Conservation (phyloP, 1,284 basidiomycete species). For the Cutaneotrichosporon cyanovorans region DNA sequence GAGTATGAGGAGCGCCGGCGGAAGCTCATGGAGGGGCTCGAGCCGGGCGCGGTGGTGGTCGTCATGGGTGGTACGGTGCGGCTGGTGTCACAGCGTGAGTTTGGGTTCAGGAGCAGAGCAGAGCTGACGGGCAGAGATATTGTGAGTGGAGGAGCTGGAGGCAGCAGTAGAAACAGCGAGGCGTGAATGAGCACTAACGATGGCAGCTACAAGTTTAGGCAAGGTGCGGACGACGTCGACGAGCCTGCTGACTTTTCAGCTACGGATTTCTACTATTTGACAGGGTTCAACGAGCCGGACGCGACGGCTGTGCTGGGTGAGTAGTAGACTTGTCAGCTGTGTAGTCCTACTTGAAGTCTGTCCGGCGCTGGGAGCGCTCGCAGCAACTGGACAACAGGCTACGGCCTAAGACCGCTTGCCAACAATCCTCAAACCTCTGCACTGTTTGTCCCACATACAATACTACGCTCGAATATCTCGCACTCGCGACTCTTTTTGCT, state of each 20-base stretch:
- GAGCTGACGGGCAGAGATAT: conserved; percentile 47
- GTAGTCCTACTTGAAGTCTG: not conserved
- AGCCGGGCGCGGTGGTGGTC: conserved; percentile 69
- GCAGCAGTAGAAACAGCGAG: too few species aligned
- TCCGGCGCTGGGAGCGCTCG: too few species aligned
- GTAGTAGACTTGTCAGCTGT: conserved; percentile 18
- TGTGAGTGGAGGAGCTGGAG: conserved; percentile 44
- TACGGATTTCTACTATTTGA: conserved; percentile 89
- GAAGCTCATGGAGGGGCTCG: conserved; percentile 67
- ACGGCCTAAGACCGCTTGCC: too few species aligned
- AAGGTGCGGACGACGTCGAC: conserved; percentile 46
- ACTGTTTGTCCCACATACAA: too few species aligned
- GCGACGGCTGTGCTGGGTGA: conserved; percentile 74
- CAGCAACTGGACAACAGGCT: too few species aligned
- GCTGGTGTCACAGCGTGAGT: conserved; percentile 79
- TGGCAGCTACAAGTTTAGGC: conserved; percentile 96
- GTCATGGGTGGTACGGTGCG: conserved; percentile 73
- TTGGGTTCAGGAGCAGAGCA: not conserved
- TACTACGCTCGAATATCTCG: too few species aligned
- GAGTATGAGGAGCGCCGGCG: conserved; percentile 78
- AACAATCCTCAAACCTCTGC: too few species aligned
- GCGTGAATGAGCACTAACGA: not conserved
- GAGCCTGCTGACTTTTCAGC: conserved; percentile 39
- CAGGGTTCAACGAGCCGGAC: conserved; percentile 90
- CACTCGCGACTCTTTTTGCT: not conserved